Base-by-base conservation (phyloP, 305 asterid species). In the Fraxinus platypoda region DNA sequence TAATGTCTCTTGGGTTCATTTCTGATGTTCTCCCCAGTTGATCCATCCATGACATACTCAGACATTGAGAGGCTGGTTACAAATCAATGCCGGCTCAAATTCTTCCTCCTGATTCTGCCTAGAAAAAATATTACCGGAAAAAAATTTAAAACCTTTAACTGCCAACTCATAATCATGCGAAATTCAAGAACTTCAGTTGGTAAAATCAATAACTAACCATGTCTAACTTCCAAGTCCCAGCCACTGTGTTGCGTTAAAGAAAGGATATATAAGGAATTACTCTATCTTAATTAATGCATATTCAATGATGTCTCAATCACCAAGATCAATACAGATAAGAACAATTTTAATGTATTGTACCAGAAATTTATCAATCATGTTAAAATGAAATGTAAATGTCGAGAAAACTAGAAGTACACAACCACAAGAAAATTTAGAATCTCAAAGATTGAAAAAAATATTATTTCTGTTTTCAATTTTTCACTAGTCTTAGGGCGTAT, bases 31-130 rank as follows among this genome's bases (percentile, higher is more conserved):
- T 86, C 88, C 19, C 59, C 75, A 17, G 77, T 85, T 12, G 87
- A 35, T 83, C 81, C 89, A 76, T 93, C 88, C 91, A 89, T 81
- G 38, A 52, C 75, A 30, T 81, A 74, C 30, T 87, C 94, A 30
- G 87, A 82, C 95, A 89, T 92, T 81, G 49, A 49, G 6, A 15
- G 81, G 74, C 79, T 70, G 23, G 49, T 30, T 62, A 8, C 13
- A 66, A 82, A 81, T 52, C 85, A 52, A 85, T 15, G 28, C 71
- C 31, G 28, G 6, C 66, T 41, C 73, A 9, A 26, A 21, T 4
- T 25, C 76, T 72, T 17, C 9, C 15, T 59, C 28, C 81, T 3
- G 82, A 83, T 79, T 83, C 5, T 52, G 35, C 8, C 52, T 21
- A 19, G 19, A 49, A 13, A 74, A 76, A 37, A 23, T 8, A 13